phyloP scores from a whole-genome alignment of 2,329 filamentous ascomycete genomes.

The Colletotrichum orchidophilum region DNA sequence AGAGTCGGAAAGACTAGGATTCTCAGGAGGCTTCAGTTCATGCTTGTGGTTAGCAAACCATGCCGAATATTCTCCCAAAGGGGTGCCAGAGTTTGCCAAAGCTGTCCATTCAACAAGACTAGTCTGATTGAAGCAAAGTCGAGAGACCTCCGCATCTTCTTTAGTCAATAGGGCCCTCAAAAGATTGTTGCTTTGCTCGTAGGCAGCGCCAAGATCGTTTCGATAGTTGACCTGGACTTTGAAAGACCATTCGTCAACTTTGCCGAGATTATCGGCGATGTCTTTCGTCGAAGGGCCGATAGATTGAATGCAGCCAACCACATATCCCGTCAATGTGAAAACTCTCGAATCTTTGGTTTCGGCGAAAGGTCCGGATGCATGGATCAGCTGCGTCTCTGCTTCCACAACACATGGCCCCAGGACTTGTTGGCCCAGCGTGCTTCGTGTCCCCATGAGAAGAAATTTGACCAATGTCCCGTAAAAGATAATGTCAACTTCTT shows the following conservation, averaged over 20 bases:
- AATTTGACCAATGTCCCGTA: not conserved
- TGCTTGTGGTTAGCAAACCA: not conserved
- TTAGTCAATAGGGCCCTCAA: not conserved
- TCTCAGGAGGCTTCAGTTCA: rapidly evolving
- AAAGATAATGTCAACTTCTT: not conserved
- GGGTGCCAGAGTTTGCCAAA: rapidly evolving
- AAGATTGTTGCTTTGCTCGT: not conserved
- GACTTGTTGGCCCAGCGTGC: not conserved
- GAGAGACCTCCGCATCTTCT: rapidly evolving
- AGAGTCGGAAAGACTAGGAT: not conserved
- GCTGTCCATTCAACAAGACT: not conserved
- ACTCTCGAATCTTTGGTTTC: no score
- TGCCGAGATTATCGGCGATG: not conserved
- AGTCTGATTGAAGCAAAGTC: not conserved
- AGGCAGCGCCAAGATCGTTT: not conserved
- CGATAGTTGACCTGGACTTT: not conserved
- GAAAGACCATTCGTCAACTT: not conserved
- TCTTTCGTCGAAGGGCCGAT: not conserved
- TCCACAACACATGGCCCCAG: not conserved
- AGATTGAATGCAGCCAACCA: not conserved
- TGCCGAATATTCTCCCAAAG: rapidly evolving
- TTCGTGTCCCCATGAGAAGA: not conserved
- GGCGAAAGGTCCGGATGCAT: not conserved
- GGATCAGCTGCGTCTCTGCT: not conserved
- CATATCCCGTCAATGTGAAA: not conserved